Percentiles rank a stretch among this genome's conserved stretches.
Conservation (phyloP, 306 rosid genomes). For the Dalbergia cochinchinensis region DNA sequence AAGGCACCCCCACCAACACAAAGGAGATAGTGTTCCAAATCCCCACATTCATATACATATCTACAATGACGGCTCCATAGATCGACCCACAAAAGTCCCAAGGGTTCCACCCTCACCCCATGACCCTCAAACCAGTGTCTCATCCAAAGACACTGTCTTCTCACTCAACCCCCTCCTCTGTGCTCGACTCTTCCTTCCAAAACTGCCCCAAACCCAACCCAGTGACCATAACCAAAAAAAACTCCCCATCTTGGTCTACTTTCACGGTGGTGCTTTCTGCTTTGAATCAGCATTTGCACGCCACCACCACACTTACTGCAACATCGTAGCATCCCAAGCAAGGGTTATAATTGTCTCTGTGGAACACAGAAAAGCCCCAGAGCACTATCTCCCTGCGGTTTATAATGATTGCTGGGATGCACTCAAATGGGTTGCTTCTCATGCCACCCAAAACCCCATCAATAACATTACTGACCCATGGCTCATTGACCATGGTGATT, state of each 20-base stretch:
- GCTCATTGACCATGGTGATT: slow-evolving; percentile 51
- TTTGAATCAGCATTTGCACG: slow-evolving; percentile 52
- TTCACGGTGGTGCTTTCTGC: slow-evolving; percentile 58
- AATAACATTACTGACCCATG: slow-evolving; percentile 48
- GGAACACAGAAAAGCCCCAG: slow-evolving; percentile 63
- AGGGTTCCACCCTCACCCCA: slow-evolving; percentile 44
- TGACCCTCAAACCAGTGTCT: slow-evolving; percentile 47
- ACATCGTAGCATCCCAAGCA: slow-evolving; percentile 45
- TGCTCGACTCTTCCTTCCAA: slow-evolving; percentile 46
- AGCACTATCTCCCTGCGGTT: slow-evolving; percentile 53
- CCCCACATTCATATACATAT: slow-evolving; percentile 39
- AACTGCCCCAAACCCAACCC: neutral
- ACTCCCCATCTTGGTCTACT: slow-evolving; percentile 56
- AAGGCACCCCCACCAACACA: neutral
- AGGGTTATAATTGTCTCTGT: slow-evolving; percentile 49
- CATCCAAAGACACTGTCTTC: slow-evolving; percentile 60
- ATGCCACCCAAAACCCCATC: neutral
- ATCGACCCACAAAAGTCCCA: slow-evolving; percentile 46
- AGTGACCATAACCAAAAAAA: neutral
- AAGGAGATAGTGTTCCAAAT: slow-evolving; percentile 37
- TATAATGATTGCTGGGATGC: slow-evolving; percentile 57
- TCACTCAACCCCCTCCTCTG: slow-evolving; percentile 46
- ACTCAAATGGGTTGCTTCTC: slow-evolving; percentile 57
- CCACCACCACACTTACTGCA: slow-evolving; percentile 44
- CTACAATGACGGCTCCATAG: slow-evolving; percentile 51